phyloP scores from a whole-genome alignment of 2,329 filamentous ascomycete genomes.

The Penicillium sp. region DNA sequence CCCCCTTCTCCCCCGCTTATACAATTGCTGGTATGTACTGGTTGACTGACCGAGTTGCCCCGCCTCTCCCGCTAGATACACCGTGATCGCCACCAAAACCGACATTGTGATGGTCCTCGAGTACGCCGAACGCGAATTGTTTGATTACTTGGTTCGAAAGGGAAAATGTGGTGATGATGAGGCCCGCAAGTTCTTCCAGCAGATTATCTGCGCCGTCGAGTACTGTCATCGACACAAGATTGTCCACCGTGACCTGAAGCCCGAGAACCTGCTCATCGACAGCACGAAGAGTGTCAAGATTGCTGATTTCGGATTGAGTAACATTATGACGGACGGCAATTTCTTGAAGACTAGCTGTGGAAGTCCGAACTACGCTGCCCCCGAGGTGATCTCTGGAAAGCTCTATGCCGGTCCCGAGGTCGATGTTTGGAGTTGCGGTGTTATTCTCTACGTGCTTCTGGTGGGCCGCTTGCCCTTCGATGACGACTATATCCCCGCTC shows the following conservation, averaged over 20 bases:
- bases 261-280: slow-evolving; percentile 94
- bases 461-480: slow-evolving; percentile 83
- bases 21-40: background rate
- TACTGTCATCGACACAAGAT: slow-evolving; percentile 99
- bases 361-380: slow-evolving; percentile 96
- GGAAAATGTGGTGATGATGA: slow-evolving; percentile 89
- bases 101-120: slow-evolving; percentile 99
- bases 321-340: slow-evolving; percentile 99
- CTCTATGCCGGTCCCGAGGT: slow-evolving; percentile 97
- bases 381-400: slow-evolving; percentile 97
- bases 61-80: slow-evolving; percentile 66
- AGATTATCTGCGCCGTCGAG: slow-evolving; percentile 98
- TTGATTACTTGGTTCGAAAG: slow-evolving; percentile 96
- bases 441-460: slow-evolving; percentile 70
- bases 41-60: slow-evolving; percentile 10
- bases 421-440: slow-evolving; percentile 78
- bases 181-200: slow-evolving; percentile 97
- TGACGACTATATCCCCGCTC: slow-evolving; percentile 95
- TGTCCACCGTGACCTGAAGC: slow-evolving; percentile 95
- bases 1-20: background rate
- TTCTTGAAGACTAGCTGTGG: slow-evolving; percentile 98
- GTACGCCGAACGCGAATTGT: slow-evolving; percentile 94
- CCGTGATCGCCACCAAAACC: slow-evolving; percentile 89
- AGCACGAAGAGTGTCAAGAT: slow-evolving; percentile 98
- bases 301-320: slow-evolving; percentile 96